Percentiles rank a stretch among this genome's conserved stretches.
These are phyloP conservation scores for Fragilariopsis cylindrus DNA, from an alignment of 108 stramenopile species.

Conservation along the genomic window DNA sequence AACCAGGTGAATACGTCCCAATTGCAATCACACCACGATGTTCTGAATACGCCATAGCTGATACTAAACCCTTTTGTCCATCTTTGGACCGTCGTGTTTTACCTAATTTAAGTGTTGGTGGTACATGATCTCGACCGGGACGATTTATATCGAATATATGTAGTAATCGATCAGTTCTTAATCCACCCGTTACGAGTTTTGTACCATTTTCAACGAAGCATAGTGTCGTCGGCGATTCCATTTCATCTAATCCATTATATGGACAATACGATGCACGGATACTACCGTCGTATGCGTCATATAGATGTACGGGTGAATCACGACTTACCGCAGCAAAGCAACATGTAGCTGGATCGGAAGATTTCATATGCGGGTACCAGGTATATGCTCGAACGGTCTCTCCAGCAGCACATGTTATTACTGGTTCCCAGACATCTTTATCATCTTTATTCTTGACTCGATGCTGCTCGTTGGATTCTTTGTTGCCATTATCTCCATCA, in stretches of 20 bases:
- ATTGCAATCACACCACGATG: slow-evolving; percentile 57
- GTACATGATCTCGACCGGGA: slow-evolving; percentile 62
- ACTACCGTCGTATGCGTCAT: slow-evolving; percentile 76
- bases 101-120: slow-evolving; percentile 49
- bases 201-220: slow-evolving; percentile 63
- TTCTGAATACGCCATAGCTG: slow-evolving; percentile 47
- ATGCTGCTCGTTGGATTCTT: neutral
- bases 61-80: slow-evolving; percentile 83
- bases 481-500: no score
- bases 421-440: slow-evolving; percentile 53
- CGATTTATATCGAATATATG: slow-evolving; percentile 70
- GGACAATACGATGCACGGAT: slow-evolving; percentile 82
- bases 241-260: slow-evolving; percentile 74
- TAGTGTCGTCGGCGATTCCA: slow-evolving; percentile 73
- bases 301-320: slow-evolving; percentile 78
- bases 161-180: slow-evolving; percentile 68
- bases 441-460: neutral
- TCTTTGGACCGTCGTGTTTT: slow-evolving; percentile 77
- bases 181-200: slow-evolving; percentile 66
- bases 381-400: slow-evolving; percentile 69
- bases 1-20: slow-evolving; percentile 85
- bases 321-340: slow-evolving; percentile 51
- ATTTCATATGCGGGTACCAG: slow-evolving; percentile 84
- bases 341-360: slow-evolving; percentile 54
- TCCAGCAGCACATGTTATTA: slow-evolving; percentile 52